These are phyloP conservation scores for Lecanoromycetidae sp. DNA, from an alignment of 2,329 filamentous ascomycete species.

Conservation along the genomic window DNA sequence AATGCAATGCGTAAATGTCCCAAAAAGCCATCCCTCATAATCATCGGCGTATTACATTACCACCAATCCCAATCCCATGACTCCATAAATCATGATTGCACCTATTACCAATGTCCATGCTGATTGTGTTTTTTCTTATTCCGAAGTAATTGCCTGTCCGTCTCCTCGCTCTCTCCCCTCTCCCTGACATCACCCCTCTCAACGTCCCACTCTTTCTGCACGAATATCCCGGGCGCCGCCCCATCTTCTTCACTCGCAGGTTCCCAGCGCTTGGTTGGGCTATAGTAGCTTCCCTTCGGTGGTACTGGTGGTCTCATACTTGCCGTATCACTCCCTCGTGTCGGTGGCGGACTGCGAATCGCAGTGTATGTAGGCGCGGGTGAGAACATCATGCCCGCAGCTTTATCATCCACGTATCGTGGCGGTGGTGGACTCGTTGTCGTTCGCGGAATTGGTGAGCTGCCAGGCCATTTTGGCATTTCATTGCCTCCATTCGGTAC, in stretches of 20 bases:
- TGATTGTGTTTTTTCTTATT: background rate
- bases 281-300: conserved; percentile 2
- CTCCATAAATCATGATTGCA: background rate
- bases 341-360: background rate
- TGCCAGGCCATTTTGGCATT: conserved; percentile 2
- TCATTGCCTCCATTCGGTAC: too few relatives aligned
- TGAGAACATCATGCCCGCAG: conserved; percentile 11
- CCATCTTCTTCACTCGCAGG: background rate
- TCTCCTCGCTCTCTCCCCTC: conserved; percentile 5
- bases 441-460: background rate
- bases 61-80: conserved; percentile 2
- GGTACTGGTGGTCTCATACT: background rate
- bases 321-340: too few relatives aligned
- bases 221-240: background rate
- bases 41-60: background rate
- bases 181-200: conserved; percentile 9
- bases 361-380: background rate
- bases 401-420: conserved; percentile 3
- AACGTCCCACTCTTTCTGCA: conserved; percentile 7
- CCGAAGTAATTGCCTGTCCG: background rate
- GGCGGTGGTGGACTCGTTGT: background rate
- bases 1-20: too few relatives aligned
- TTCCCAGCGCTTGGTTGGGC: background rate
- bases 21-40: too few relatives aligned
- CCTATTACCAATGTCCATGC: background rate